Base-by-base conservation (phyloP, 1,139 yeast species). In the Kodamaea suecica region DNA sequence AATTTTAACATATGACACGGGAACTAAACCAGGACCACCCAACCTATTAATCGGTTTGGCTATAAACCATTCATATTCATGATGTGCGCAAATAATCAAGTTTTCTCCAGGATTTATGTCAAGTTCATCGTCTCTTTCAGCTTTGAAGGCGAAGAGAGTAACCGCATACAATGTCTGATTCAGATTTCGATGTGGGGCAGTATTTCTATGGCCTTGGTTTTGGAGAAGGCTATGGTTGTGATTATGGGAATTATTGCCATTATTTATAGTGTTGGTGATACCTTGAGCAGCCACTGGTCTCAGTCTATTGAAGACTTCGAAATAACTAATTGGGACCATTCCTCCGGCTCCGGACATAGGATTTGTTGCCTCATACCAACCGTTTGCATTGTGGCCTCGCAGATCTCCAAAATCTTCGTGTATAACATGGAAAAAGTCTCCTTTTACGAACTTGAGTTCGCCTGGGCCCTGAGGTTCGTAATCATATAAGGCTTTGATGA, bases 11-110 rank as follows among this genome's bases (percentile, higher is more conserved):
- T 85, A 92, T 17, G 87, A 78, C 3, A 86, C 94, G 0, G 98
- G 98, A 9, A 92, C 95, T 38, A 92, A 70, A 1, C 98, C 98
- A 0, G 97, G 97, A 0, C 97, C 98, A 11, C 98, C 98, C 33
- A 92, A 69, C 35, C 97, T 70, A 43, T 94, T 95, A 35, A 92
- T 85, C 5, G 97, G 97, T 57, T 92, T 92, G 10, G 97, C 97
- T 39, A 92, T 94, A 52, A 88, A 90, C 98, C 98, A 92, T 61
- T 92, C 98, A 48, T 73, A 86, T 40, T 87, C 92, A 53, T 92
- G 95, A 60, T 90, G 97, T 2, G 98, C 98, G 60, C 96, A 92
- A 12, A 92, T 79, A 27, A 88, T 85, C 47, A 92, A 75, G 49
- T 86, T 84, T 53, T 92, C 98, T 24, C 97, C 97, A 1, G 86